Conservation (phyloP, 2,329 filamentous ascomycete genomes). For the Endothia cerciana region DNA sequence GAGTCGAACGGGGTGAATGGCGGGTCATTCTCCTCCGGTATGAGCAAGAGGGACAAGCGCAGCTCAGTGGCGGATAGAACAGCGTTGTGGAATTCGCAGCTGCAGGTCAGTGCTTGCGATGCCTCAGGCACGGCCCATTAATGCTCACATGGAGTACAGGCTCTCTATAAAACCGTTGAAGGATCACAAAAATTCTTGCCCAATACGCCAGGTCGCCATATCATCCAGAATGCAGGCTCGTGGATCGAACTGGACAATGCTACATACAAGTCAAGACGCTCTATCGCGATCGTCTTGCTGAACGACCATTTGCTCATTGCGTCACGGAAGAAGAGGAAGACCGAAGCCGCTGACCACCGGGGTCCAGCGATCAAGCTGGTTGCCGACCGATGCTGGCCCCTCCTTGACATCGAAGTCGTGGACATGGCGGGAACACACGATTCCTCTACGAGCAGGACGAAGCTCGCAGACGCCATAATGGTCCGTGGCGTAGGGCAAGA, state of each 20-base stretch:
- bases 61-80: constrained; percentile 80
- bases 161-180: constrained; percentile 95
- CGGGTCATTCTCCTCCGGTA: constrained; percentile 51
- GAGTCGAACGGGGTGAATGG: constrained; percentile 53
- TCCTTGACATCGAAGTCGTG: constrained; percentile 90
- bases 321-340: constrained; percentile 87
- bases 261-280: constrained; percentile 89
- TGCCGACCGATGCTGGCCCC: constrained; percentile 90
- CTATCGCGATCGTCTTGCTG: constrained; percentile 88
- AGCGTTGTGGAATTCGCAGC: constrained; percentile 69
- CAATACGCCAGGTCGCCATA: constrained; percentile 86
- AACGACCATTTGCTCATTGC: constrained; percentile 95
- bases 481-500: constrained; percentile 84
- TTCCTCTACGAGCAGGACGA: constrained; percentile 59
- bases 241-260: constrained; percentile 98
- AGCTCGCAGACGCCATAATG: constrained; percentile 85
- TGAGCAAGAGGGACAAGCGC: constrained; percentile 78
- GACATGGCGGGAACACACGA: constrained; percentile 76
- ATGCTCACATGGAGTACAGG: constrained; percentile 41
- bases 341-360: constrained; percentile 63
- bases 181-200: constrained; percentile 97
- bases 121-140: background rate
- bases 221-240: constrained; percentile 86
- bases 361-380: constrained; percentile 75
- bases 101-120: constrained; percentile 51